A percentile compares a stretch with the other conserved stretches of the same genome.
Evolutionary conservation across 352 stramenopile species (phyloP).

Genomic region (Globisporangium sylvaticum): DNA sequence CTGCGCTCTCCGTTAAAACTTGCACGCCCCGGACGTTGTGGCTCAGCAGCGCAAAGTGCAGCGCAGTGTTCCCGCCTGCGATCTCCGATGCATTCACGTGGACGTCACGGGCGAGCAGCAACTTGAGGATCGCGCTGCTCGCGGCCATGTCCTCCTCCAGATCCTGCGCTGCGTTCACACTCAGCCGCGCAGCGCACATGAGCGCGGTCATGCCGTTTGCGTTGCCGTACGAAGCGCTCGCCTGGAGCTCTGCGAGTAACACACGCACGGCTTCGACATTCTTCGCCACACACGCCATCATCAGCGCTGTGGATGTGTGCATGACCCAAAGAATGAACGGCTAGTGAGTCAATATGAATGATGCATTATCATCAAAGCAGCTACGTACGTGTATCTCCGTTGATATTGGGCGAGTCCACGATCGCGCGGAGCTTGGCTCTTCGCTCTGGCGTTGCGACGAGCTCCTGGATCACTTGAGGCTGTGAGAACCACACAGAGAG

Average conservation of each 20-base stretch:
- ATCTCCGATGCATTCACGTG: slow-evolving; percentile 45
- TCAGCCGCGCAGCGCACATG: slow-evolving; percentile 69
- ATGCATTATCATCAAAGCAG: too few species aligned
- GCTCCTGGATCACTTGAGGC: slow-evolving; percentile 53
- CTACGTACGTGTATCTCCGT: slow-evolving; percentile 71
- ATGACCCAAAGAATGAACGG: neutral
- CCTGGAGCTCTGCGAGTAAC: slow-evolving; percentile 40
- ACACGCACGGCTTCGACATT: slow-evolving; percentile 46
- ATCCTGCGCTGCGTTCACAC: slow-evolving; percentile 25
- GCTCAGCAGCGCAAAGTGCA: slow-evolving; percentile 74
- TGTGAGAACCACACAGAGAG: slow-evolving; percentile 14
- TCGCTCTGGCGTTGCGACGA: slow-evolving; percentile 42
- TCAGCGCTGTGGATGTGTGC: slow-evolving; percentile 43
- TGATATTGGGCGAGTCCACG: slow-evolving; percentile 54
- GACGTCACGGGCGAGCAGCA: slow-evolving; percentile 39
- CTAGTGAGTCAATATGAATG: neutral
- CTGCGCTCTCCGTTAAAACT: slow-evolving; percentile 22
- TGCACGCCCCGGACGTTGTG: slow-evolving; percentile 45
- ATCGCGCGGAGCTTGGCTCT: slow-evolving; percentile 43
- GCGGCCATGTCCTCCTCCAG: slow-evolving; percentile 33
- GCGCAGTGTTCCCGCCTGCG: slow-evolving; percentile 47
- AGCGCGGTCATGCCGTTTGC: slow-evolving; percentile 63
- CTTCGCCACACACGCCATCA: slow-evolving; percentile 85
- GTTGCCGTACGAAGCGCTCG: slow-evolving; percentile 39
- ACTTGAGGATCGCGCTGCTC: slow-evolving; percentile 45